Base-by-base conservation (phyloP, 1,284 basidiomycete species). In the Pseudozyma sp. region DNA sequence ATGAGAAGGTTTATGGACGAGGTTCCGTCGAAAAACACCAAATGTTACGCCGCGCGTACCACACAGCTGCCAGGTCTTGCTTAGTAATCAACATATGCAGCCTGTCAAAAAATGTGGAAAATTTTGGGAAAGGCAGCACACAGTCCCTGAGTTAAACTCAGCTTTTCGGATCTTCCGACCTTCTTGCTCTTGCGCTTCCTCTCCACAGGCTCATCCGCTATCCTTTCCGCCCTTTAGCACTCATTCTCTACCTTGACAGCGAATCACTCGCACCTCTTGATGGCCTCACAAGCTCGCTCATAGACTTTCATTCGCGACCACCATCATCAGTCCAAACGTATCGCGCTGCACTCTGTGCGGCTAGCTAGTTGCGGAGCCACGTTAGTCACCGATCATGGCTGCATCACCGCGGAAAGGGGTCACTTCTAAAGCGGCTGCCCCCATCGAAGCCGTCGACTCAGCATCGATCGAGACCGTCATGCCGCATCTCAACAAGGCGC, bases 11-110 rank as follows among this genome's bases (percentile, higher is more conserved):
- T 31, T 31, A 31, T 31, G 25, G 25, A 6, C 25, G 25, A 31
- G n/a, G n/a, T n/a, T n/a, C n/a, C n/a, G n/a, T n/a, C n/a, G n/a
- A n/a, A n/a, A n/a, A n/a, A n/a, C n/a, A n/a, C n/a, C n/a, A n/a
- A n/a, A n/a, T 31, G 25, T 31, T 31, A 31, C 25, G 25, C 25
- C 25, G 25, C 6, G 25, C 6, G 6, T 31, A 6, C 6, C 25
- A 31, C 25, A 31, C 25, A 31, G 25, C 25, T 3, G 25, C 25
- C 6, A 3, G 25, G 47, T 10, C 14, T 34, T 21, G 43, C 55
- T 70, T 64, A 70, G 67, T 64, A 38, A 70, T 52, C 61, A 36
- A n/a, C 34, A 14, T n/a, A 55, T 63, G 52, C 60, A 59, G 35
- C 49, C 35, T 11, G 45, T 13, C 19, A 47, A 47, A 59, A 61